Evolutionary conservation across 2,329 filamentous ascomycete genomes (phyloP), one percentile per base, ranked within the genome.

Genomic region (Graphilbum ipis-grandicollis): DNA sequence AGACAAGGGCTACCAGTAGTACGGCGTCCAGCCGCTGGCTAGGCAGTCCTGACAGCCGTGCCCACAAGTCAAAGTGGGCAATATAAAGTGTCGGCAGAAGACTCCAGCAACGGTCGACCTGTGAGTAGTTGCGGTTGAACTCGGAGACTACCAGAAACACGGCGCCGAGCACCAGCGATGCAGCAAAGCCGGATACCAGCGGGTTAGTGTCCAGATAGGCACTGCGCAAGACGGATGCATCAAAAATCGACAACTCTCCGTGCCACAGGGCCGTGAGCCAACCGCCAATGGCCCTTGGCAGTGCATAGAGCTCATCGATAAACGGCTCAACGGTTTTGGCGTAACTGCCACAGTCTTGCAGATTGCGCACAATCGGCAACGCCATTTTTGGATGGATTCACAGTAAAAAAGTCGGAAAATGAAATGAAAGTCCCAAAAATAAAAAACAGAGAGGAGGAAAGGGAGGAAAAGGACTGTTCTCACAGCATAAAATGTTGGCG

Each of bases 71-170:
- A 52, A 82, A 90, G 56, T 98, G 86, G 6, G 75, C 68, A 52
- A 90, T 79, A 57, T 93, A 96, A 35, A 93, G 51, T 8, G 82
- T 78, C 2, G 90, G 90, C 35, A 98, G 59, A 42, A 98, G 65
- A 52, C 83, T 90, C 90, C 90, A 98, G 48, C 79, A 60, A 34
- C 90, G 75, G 56, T 98, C 90, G 31, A 98, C 78, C 58, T 98
- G 90, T n/a, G 86, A 94, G 56, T 86, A 94, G 56, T 98, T 98
- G 50, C 70, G 71, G 58, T 92, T 96, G 59, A 84, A 58, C 56
- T 96, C 88, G 1, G 85, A 82, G 5, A 75, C 62, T 23, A 88
- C 50, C 19, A 93, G 61, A 48, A 92, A 80, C 21, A 90, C 50
- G 5, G 68, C 67, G 2, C 74, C 74, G n/a, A 93, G 55, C 30